Conservation (phyloP, 169 alveolate species). For the Plasmodium adleri region DNA sequence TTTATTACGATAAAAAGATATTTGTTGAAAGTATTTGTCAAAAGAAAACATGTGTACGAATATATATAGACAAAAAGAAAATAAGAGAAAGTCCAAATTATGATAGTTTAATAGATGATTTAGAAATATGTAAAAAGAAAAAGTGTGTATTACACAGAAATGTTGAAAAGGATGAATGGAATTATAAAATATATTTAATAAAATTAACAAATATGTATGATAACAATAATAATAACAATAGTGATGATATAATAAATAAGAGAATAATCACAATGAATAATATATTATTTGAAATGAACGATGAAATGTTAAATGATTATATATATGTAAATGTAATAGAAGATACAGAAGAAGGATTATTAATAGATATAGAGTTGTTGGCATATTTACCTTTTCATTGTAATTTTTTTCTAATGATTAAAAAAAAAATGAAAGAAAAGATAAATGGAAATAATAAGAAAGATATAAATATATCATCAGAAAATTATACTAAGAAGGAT, state of each 20-base stretch:
- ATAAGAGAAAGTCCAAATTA: conserved; percentile 16
- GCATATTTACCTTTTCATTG: conserved; percentile 70
- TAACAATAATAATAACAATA: background rate
- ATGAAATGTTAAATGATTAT: conserved; percentile 35
- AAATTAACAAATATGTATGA: conserved; percentile 23
- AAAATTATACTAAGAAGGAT: too few relatives aligned
- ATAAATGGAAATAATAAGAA: background rate
- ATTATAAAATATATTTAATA: conserved; percentile 56
- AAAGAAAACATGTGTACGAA: conserved; percentile 16
- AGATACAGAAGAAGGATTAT: conserved; percentile 18
- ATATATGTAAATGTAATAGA: conserved; percentile 34
- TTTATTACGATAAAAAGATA: conserved; percentile 22
- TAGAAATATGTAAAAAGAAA: conserved; percentile 10
- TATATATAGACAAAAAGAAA: conserved; percentile 47
- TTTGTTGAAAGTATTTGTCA: conserved; percentile 46
- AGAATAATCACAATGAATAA: conserved; percentile 8
- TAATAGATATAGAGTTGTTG: conserved; percentile 28
- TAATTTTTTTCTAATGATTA: conserved; percentile 31
- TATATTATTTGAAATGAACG: conserved; percentile 41
- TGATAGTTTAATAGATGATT: background rate
- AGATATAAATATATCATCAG: background rate
- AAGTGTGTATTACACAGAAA: conserved; percentile 29
- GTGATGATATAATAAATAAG: too few relatives aligned
- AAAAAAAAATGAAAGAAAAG: background rate
- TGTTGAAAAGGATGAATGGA: conserved; percentile 27